A percentile compares a stretch with the other conserved stretches of the same genome.
phyloP scores from a whole-genome alignment of 306 rosid species.

The Alnus rubra region DNA sequence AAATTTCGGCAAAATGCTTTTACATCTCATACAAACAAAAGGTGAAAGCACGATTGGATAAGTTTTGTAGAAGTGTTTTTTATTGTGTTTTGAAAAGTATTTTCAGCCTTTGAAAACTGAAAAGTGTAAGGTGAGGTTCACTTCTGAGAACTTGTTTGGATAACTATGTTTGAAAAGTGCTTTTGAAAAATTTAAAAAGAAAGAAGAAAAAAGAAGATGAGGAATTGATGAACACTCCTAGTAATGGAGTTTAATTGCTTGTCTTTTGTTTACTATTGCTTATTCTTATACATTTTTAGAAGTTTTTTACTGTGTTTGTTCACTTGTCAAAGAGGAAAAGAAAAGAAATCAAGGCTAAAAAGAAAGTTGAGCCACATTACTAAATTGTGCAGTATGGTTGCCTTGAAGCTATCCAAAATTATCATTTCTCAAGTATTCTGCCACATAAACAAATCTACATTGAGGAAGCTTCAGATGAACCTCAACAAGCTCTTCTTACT shows the following conservation, averaged over 20 bases:
- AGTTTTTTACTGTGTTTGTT: no score
- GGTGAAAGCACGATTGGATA: no score
- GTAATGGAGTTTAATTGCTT: neutral
- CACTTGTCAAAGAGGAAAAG: neutral
- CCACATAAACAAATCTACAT: neutral
- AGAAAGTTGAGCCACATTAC: neutral
- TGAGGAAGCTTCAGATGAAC: neutral
- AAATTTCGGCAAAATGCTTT: neutral
- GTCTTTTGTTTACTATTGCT: neutral
- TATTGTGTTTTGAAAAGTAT: no score
- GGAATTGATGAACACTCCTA: no score
- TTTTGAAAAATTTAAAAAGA: no score
- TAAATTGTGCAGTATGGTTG: neutral
- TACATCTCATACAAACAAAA: neutral
- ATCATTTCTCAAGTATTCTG: neutral
- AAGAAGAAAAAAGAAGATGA: no score
- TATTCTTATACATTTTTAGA: neutral
- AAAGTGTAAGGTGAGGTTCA: no score
- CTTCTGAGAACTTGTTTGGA: no score
- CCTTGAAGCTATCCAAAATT: neutral
- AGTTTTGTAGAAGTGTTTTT: no score
- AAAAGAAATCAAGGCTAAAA: no score
- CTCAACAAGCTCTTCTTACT: slow-evolving; percentile 5
- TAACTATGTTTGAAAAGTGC: no score
- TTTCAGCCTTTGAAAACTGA: no score